A percentile compares a stretch with the other conserved stretches of the same genome.
Conservation (phyloP, 1,284 basidiomycete species). For the Rhodotorula mucilaginosa region DNA sequence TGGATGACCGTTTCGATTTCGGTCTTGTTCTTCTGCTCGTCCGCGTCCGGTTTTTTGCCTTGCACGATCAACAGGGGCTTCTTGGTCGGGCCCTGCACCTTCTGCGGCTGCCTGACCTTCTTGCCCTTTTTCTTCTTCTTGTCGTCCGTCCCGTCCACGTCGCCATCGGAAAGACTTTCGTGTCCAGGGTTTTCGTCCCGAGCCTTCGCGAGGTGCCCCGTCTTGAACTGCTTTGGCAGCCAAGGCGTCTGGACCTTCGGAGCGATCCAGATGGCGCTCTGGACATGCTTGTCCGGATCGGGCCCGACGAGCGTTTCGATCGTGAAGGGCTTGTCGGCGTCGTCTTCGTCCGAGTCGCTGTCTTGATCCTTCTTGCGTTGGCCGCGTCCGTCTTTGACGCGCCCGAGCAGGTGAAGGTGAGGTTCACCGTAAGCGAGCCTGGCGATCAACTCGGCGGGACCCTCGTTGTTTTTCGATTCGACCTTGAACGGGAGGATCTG, state of each 20-base stretch:
- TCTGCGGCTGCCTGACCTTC: not conserved
- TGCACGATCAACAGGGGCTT: not conserved
- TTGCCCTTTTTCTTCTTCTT: not conserved
- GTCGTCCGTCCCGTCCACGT: not conserved
- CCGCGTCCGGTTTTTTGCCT: not conserved
- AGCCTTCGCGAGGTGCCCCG: not conserved
- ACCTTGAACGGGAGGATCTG: not conserved
- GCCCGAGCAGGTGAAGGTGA: not conserved
- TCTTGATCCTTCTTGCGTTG: not conserved
- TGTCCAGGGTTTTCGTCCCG: not conserved
- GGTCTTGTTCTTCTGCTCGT: not conserved
- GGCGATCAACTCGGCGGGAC: not conserved
- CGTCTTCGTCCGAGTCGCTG: not conserved
- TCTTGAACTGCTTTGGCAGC: slow-evolving; percentile 2
- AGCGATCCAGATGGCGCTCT: not conserved
- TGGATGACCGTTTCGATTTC: too few species aligned
- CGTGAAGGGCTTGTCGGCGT: not conserved
- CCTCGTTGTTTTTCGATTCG: too few species aligned
- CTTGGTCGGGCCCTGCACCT: not conserved
- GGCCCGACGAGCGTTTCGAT: not conserved
- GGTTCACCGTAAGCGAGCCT: not conserved
- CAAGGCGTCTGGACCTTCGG: not conserved
- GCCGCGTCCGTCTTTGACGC: not conserved
- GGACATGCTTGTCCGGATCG: not conserved
- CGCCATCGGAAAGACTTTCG: not conserved